These are phyloP conservation scores for Megacollybia platyphylla DNA, from an alignment of 1,284 basidiomycete species.

Conservation along the genomic window DNA sequence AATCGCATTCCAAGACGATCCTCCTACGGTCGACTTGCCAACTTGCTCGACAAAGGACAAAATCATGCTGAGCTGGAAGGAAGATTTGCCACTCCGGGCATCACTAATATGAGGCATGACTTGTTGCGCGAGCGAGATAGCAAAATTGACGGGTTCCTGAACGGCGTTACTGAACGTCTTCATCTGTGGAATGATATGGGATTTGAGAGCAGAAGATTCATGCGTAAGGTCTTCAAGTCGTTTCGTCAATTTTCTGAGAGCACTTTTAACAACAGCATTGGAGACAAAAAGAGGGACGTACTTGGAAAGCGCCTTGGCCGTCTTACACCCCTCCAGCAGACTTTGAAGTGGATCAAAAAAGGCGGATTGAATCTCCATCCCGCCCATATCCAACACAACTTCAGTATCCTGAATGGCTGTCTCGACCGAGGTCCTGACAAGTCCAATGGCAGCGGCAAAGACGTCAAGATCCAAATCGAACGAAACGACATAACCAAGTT, in stretches of 20 bases:
- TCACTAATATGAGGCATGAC: constrained; percentile 73
- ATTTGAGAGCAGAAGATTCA: constrained; percentile 59
- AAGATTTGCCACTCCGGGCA: constrained; percentile 59
- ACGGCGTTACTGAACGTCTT: constrained; percentile 60
- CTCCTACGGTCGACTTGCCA: constrained; percentile 53
- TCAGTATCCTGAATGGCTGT: constrained; percentile 67
- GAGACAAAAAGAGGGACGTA: constrained; percentile 19
- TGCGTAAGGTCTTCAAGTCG: constrained; percentile 71
- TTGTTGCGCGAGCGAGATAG: constrained; percentile 80
- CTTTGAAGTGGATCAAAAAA: constrained; percentile 75
- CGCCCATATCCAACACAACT: constrained; percentile 58
- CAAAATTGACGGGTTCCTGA: constrained; percentile 79
- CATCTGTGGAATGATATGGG: constrained; percentile 60
- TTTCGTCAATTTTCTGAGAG: constrained; percentile 68
- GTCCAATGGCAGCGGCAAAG: constrained; percentile 80
- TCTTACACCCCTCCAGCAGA: constrained; percentile 70
- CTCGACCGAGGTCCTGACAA: constrained; percentile 77
- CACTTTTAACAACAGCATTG: constrained; percentile 4
- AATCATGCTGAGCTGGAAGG: constrained; percentile 67
- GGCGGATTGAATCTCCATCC: constrained; percentile 56
- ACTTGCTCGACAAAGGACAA: constrained; percentile 64
- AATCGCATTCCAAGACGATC: constrained; percentile 69
- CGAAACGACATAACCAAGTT: constrained; percentile 69
- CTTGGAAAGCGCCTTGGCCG: constrained; percentile 73
- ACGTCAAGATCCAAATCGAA: constrained; percentile 88